phyloP scores from a whole-genome alignment of 257 asterid species.

The Penstemon barbatus region DNA sequence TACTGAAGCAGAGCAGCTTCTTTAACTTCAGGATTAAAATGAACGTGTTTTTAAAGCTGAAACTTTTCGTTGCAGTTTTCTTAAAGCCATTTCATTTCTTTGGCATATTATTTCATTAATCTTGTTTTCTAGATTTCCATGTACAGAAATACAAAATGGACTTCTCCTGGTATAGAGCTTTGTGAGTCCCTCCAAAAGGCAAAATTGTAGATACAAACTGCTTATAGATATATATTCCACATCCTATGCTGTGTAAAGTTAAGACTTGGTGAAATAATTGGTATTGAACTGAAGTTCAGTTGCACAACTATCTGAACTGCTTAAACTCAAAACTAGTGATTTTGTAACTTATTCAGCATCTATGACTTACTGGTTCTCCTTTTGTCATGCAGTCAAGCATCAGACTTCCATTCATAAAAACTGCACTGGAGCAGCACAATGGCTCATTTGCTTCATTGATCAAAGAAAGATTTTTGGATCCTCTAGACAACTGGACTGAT shows the following conservation, averaged over 20 bases:
- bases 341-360: slow-evolving; percentile 13
- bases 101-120: not conserved
- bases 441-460: slow-evolving; percentile 75
- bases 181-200: slow-evolving; percentile 1
- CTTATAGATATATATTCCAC: slow-evolving; percentile 9
- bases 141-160: not conserved
- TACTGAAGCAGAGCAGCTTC: not conserved
- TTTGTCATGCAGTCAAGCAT: slow-evolving; percentile 72
- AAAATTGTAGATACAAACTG: not conserved
- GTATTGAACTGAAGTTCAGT: slow-evolving; percentile 8
- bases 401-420: slow-evolving; percentile 82
- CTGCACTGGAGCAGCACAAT: slow-evolving; percentile 64
- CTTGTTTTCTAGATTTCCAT: not conserved
- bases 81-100: not conserved
- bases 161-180: not conserved
- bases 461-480: slow-evolving; percentile 71
- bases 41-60: not conserved
- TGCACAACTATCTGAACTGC: slow-evolving; percentile 11
- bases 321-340: slow-evolving; percentile 1
- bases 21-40: slow-evolving; percentile 20
- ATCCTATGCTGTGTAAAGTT: slow-evolving; percentile 19
- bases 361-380: slow-evolving; percentile 27
- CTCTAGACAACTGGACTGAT: slow-evolving; percentile 70
- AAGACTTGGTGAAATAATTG: slow-evolving; percentile 5
- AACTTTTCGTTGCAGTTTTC: slow-evolving; percentile 8